Evolutionary conservation across 169 alveolate genomes (phyloP).

Genomic region (Cryptosporidium canis): DNA sequence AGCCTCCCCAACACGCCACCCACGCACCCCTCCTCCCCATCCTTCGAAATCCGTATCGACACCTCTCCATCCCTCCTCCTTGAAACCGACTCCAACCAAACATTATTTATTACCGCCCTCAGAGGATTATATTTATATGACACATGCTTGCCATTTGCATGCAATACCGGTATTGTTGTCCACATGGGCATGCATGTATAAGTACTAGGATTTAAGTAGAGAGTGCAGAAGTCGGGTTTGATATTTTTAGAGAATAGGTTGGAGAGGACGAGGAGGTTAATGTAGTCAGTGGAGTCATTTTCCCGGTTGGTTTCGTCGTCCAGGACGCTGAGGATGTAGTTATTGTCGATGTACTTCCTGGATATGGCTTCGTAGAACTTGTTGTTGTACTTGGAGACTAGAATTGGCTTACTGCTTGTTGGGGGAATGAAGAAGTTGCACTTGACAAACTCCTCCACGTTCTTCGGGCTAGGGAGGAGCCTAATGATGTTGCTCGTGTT

Average conservation of each 20-base stretch:
- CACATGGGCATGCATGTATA: constrained; percentile 54
- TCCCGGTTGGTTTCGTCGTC: constrained; percentile 2
- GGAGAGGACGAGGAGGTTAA: not conserved
- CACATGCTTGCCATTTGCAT: not conserved
- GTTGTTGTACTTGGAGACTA: constrained; percentile 10
- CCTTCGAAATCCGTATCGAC: not conserved
- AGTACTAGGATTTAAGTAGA: constrained; percentile 32
- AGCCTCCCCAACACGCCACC: not conserved
- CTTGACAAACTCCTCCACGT: constrained; percentile 3
- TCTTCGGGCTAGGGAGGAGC: constrained; percentile 7
- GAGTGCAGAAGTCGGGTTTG: constrained; percentile 20
- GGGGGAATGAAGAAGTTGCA: constrained; percentile 41
- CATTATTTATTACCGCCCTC: constrained; percentile 11
- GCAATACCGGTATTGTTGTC: constrained; percentile 35
- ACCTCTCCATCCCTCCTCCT: not conserved
- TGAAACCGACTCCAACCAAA: constrained; percentile 9
- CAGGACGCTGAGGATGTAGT: not conserved
- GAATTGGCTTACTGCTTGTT: constrained; percentile 2
- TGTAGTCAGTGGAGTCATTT: not conserved
- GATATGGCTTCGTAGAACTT: constrained; percentile 7
- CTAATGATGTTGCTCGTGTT: constrained; percentile 46
- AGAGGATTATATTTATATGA: constrained; percentile 5
- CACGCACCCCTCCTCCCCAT: not conserved
- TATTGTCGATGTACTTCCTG: constrained; percentile 23
- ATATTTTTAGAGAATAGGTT: not conserved